Base-by-base conservation (phyloP, 495 filamentous ascomycete genomes). In the Penicillium soppii region DNA sequence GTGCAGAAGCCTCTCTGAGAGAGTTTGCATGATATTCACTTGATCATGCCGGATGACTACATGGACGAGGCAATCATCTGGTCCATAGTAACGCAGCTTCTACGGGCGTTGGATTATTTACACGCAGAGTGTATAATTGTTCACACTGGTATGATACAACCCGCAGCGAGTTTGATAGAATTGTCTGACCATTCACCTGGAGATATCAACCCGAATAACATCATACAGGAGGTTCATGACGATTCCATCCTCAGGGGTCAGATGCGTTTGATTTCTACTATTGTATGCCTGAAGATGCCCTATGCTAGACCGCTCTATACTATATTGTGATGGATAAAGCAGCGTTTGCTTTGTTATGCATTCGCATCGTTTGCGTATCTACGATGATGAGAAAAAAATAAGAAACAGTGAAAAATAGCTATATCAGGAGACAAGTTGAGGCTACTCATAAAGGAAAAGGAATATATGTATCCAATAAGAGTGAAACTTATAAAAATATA, bases 51-150 rank as follows among this genome's bases (percentile, higher is more conserved):
- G 3, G 3, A 32, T 12, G 29, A 7, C 13, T 12, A 12, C 4
- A 10, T 32, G 29, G 29, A 32, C 7, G 10, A 10, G 7, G 30
- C 57, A 66, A 4, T 29, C 15, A 13, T 63, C 59, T 56, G 57
- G 45, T 16, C 47, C 56, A 51, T 53, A 59, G 47, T 68, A 60
- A 50, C 48, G 42, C 53, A 72, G 55, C 37, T 72, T 52, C 25
- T 73, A 66, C 42, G 66, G 74, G 30, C 73, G 29, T 67, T 76
- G 22, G 68, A 76, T 36, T 78, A 74, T 53, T 59, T 78, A 20
- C 72, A 75, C 43, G 69, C 66, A 3, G 66, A 75, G 52, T 75
- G 73, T 57, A 78, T 77, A 54, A 70, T 82, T 46, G 73, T 80
- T 32, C 70, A 75, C 20, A 76, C 73, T 21, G 67, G 61, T 65